Conservation (phyloP, 2,329 filamentous ascomycete genomes). For the Neofusicoccum laricinum region DNA sequence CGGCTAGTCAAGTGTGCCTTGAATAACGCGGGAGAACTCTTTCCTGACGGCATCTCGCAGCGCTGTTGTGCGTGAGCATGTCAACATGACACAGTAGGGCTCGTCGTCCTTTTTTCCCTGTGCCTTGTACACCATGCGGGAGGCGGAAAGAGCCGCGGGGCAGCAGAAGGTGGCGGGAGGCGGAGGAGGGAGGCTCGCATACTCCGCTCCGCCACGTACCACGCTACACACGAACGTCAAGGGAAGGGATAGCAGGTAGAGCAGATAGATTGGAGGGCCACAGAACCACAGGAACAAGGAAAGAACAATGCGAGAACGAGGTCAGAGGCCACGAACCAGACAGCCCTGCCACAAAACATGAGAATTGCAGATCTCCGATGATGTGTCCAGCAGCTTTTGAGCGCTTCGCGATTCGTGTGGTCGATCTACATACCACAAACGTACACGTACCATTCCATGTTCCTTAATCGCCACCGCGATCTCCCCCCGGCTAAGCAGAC, state of each 20-base stretch:
- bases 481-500: too few species aligned
- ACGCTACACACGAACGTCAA: conserved; percentile 12
- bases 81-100: background rate
- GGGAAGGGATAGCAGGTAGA: background rate
- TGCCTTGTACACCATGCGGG: background rate
- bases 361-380: too few species aligned
- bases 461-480: too few species aligned
- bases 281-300: background rate
- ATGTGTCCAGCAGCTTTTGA: too few species aligned
- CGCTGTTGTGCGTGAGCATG: too few species aligned
- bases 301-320: background rate
- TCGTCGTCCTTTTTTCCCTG: background rate
- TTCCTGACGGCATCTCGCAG: too few species aligned
- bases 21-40: too few species aligned
- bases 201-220: background rate
- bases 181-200: background rate
- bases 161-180: background rate
- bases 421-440: too few species aligned
- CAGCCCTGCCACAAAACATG: too few species aligned
- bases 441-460: too few species aligned
- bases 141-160: background rate
- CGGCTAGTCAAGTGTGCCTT: background rate
- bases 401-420: too few species aligned
- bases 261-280: background rate
- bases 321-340: too few species aligned